Conservation (phyloP, 768 basidiomycete species). For the Leccinum obscurum region DNA sequence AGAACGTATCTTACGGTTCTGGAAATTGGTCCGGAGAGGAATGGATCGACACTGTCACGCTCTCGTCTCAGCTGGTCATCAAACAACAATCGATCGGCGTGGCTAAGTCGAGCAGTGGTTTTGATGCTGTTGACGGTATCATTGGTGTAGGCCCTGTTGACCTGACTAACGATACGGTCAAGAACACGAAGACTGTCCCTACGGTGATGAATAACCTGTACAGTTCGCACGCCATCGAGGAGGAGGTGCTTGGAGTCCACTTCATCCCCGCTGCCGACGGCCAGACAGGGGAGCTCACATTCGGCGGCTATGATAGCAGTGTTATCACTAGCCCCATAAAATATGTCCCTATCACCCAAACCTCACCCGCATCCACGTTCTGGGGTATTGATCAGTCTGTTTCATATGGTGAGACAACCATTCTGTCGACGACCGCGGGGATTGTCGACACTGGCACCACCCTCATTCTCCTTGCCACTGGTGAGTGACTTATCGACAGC, state of each 20-base stretch:
- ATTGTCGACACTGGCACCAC: conserved; percentile 27
- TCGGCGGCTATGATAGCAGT: conserved; percentile 22
- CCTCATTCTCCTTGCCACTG: conserved; percentile 30
- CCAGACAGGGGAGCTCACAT: conserved; percentile 26
- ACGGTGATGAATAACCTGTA: conserved; percentile 38
- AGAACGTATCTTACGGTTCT: conserved; percentile 6
- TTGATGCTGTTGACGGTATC: conserved; percentile 38
- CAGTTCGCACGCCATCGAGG: conserved; percentile 26
- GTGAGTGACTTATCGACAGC: conserved; percentile 3
- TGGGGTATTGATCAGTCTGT: conserved; percentile 22
- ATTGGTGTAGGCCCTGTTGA: conserved; percentile 37
- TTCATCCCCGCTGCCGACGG: conserved; percentile 24
- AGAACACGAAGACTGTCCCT: conserved; percentile 17
- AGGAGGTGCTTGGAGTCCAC: conserved; percentile 33
- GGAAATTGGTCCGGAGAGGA: conserved; percentile 15
- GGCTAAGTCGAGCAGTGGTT: conserved; percentile 27
- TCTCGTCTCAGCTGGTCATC: conserved; percentile 4
- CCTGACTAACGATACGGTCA: conserved; percentile 30
- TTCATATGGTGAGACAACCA: not conserved
- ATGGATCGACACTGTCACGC: conserved; percentile 11
- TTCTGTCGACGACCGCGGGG: conserved; percentile 18
- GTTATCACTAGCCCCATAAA: conserved; percentile 9
- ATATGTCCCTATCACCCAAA: conserved; percentile 26
- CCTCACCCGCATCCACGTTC: conserved; percentile 23
- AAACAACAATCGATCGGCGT: conserved; percentile 37